These are phyloP conservation scores for Baudoinia panamericana DNA, from an alignment of 495 filamentous ascomycete species.

Conservation along the genomic window DNA sequence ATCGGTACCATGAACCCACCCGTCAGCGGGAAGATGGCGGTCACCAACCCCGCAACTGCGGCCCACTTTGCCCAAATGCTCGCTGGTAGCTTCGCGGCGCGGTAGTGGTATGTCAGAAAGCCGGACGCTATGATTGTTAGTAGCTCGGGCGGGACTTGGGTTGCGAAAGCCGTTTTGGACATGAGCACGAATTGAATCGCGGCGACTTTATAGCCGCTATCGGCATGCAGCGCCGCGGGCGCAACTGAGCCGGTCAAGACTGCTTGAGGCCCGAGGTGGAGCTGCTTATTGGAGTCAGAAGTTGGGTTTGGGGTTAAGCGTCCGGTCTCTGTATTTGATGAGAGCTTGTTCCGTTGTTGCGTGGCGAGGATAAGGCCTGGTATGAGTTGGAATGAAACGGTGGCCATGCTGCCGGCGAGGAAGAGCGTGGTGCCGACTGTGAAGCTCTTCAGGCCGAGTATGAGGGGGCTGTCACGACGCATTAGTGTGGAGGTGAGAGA, in stretches of 20 bases:
- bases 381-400: conserved; percentile 11
- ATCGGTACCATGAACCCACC: conserved; percentile 14
- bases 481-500: conserved; percentile 1
- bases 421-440: conserved; percentile 12
- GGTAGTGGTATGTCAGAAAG: conserved; percentile 16
- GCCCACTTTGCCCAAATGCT: conserved; percentile 14
- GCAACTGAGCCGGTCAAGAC: conserved; percentile 3
- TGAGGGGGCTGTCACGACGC: conserved; percentile 10
- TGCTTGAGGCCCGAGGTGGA: conserved; percentile 7
- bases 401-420: conserved; percentile 18
- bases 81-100: background rate
- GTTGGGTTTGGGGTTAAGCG: conserved; percentile 15
- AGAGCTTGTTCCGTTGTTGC: conserved; percentile 1
- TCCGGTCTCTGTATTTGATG: conserved; percentile 6
- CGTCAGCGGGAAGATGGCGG: conserved; percentile 16
- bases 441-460: conserved; percentile 12
- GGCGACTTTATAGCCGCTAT: conserved; percentile 11
- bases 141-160: conserved; percentile 16
- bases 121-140: conserved; percentile 12
- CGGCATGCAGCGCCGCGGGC: background rate
- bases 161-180: conserved; percentile 13
- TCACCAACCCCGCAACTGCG: conserved; percentile 12
- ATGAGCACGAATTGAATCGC: conserved; percentile 14
- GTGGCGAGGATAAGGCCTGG: conserved; percentile 13
- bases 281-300: conserved; percentile 1